Conservation (phyloP, 1,284 basidiomycete species). For the Leucoagaricus sp. region DNA sequence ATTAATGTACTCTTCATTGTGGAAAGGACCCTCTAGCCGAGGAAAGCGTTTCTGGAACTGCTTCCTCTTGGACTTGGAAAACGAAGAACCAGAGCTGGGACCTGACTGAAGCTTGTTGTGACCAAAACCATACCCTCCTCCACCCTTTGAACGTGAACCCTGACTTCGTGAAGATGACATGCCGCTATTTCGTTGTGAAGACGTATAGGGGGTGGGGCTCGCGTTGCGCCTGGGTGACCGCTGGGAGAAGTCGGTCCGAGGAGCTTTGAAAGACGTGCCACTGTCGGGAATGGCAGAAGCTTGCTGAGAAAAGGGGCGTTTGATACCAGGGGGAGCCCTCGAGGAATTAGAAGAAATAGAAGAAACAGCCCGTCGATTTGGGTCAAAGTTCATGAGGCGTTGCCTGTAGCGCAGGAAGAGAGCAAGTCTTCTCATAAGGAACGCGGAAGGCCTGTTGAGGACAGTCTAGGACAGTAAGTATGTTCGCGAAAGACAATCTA, state of each 20-base stretch:
- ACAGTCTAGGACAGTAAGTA: neutral
- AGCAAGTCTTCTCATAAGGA: slow-evolving; percentile 50
- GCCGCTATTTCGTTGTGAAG: slow-evolving; percentile 25
- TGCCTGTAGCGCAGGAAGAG: slow-evolving; percentile 36
- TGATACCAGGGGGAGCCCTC: slow-evolving; percentile 5
- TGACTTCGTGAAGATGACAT: slow-evolving; percentile 19
- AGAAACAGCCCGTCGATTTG: slow-evolving; percentile 27
- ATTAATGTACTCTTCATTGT: slow-evolving; percentile 34
- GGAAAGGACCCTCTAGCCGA: slow-evolving; percentile 35
- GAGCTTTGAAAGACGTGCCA: slow-evolving; percentile 26
- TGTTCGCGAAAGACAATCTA: neutral
- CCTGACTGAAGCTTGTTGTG: neutral
- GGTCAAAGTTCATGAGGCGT: slow-evolving; percentile 29
- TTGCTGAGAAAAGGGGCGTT: slow-evolving; percentile 16
- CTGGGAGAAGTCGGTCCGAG: slow-evolving; percentile 25
- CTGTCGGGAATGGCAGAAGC: slow-evolving; percentile 17
- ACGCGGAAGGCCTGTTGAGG: neutral
- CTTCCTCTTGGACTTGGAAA: slow-evolving; percentile 12
- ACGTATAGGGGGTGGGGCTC: slow-evolving; percentile 17
- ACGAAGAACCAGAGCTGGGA: slow-evolving; percentile 9
- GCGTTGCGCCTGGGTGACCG: slow-evolving; percentile 25
- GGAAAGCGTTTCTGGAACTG: slow-evolving; percentile 11
- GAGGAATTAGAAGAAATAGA: slow-evolving; percentile 7
- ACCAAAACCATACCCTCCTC: neutral
- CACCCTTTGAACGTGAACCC: slow-evolving; percentile 16